Evolutionary conservation across 78 protist genomes (phyloP), one percentile per base, ranked within the genome.

Genomic region (Dictyostelium purpureum): DNA sequence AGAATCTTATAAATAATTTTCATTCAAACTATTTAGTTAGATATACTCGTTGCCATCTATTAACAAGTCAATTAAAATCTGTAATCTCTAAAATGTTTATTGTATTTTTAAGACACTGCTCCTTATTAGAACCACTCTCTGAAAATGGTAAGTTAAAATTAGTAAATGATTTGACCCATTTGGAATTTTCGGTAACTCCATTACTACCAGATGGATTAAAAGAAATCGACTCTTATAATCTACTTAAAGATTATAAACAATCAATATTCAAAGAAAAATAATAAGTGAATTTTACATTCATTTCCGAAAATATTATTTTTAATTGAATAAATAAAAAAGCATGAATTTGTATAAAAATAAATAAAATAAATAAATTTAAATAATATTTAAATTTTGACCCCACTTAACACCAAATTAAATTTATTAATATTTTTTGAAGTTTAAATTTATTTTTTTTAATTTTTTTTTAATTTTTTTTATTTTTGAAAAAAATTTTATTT

Each of bases 91-190:
- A 26, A 11, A 56, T 83, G 37, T 57, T 83, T 10, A 73, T 47
- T 31, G 31, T 42, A 2, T 83, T 70, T 45, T 1, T 83, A 3
- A 35, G 79, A 24, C 40, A 70, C 45, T 76, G 73, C 12, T 83
- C 91, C 10, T 38, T 83, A 28, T 37, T 83, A 28, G 51, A 49
- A 51, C 79, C 91, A 54, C 56, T 83, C 31, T 59, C 73, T 21
- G 91, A 83, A 28, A 83, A 73, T 42, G 91, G 82, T 16, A 83
- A 52, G 45, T 45, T 83, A 31, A 47, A 65, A 59, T 33, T 83
- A 52, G 91, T 67, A 6, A 83, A 83, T 19, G 91, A 83, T 38
- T 16, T 83, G 5, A 73, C 81, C 3, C 81, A 54, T 26, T 43
- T 83, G 9, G 91, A 83, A 21, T 38, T 83, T 19, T 56, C 81